These are phyloP conservation scores for Coelastrella sp. DNA, from an alignment of 139 green algal species.

Conservation along the genomic window DNA sequence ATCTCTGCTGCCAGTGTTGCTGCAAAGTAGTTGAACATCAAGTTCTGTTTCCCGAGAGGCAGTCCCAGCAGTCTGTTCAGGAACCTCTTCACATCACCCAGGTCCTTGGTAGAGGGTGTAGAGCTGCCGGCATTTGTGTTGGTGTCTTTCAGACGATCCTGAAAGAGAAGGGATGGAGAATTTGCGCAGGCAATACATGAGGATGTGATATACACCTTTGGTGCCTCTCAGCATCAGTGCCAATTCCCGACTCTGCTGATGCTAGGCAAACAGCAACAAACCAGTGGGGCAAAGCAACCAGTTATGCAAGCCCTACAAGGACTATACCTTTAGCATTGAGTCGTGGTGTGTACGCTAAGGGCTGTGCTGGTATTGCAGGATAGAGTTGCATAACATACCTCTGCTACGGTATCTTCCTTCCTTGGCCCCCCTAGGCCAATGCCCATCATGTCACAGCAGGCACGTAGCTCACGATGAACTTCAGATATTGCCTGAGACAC, in stretches of 20 bases:
- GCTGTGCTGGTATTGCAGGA: no score
- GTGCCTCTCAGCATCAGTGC: no score
- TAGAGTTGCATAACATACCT: slow-evolving; percentile 46
- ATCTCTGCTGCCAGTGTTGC: slow-evolving; percentile 78
- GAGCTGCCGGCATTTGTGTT: background rate
- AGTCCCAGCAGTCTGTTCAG: slow-evolving; percentile 89
- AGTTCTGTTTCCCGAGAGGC: slow-evolving; percentile 79
- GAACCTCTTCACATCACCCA: slow-evolving; percentile 83
- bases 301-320: no score
- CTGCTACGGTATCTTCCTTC: slow-evolving; percentile 63
- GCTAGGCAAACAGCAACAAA: no score
- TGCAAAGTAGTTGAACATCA: slow-evolving; percentile 89
- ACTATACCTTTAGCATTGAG: no score
- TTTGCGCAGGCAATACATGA: background rate
- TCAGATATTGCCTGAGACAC: slow-evolving; percentile 35
- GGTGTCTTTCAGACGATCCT: slow-evolving; percentile 15
- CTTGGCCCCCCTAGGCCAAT: slow-evolving; percentile 56
- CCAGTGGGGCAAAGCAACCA: no score
- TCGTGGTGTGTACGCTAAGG: no score
- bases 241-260: no score
- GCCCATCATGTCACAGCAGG: slow-evolving; percentile 75
- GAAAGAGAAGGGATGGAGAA: no score
- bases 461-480: slow-evolving; percentile 71
- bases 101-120: slow-evolving; percentile 4
- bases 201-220: background rate